These are phyloP conservation scores for Lactifluus hygrophoroides DNA, from an alignment of 768 basidiomycete species.

Conservation along the genomic window DNA sequence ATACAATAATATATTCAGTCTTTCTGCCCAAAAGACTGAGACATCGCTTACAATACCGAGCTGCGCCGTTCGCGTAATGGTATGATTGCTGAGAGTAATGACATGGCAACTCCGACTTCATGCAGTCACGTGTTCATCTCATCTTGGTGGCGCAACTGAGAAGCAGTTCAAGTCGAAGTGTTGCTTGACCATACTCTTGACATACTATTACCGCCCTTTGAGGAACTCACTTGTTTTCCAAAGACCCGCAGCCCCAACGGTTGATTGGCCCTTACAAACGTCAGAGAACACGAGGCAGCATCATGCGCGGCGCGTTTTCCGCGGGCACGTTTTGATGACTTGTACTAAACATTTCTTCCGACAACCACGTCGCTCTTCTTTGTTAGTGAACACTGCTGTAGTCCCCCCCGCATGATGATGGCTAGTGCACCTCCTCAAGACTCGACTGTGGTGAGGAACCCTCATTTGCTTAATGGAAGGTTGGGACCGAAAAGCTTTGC, in stretches of 20 bases:
- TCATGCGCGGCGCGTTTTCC: neutral
- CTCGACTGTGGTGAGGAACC: neutral
- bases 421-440: neutral
- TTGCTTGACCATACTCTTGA: too few species aligned
- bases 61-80: too few species aligned
- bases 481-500: neutral
- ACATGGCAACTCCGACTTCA: too few species aligned
- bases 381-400: neutral
- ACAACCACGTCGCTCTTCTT: neutral
- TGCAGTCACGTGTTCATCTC: too few species aligned
- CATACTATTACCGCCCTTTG: too few species aligned
- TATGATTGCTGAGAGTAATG: too few species aligned
- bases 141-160: too few species aligned
- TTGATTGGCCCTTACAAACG: neutral
- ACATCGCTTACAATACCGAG: too few species aligned
- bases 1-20: too few species aligned
- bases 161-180: too few species aligned
- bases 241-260: neutral
- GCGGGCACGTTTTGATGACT: neutral
- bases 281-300: slow-evolving; percentile 5
- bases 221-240: too few species aligned
- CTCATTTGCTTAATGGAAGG: neutral
- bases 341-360: neutral
- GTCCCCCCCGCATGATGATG: neutral
- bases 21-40: too few species aligned